phyloP scores from a whole-genome alignment of 176 grass and related monocot species.

The Carex myosuroides region DNA sequence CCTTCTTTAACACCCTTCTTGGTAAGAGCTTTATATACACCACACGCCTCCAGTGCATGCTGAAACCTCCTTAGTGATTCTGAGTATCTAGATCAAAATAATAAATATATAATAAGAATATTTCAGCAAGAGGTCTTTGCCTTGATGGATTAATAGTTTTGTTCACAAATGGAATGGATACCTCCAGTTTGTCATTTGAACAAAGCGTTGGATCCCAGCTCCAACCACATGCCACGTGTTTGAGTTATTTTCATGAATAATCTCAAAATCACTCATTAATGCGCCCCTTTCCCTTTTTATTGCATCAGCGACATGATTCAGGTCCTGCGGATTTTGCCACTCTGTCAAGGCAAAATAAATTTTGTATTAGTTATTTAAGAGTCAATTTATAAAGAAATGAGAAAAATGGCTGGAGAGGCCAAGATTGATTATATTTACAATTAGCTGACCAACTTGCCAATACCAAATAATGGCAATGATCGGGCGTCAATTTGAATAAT shows the following conservation, averaged over 20 bases:
- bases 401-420: neutral
- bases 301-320: constrained; percentile 84
- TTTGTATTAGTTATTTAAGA: constrained; percentile 2
- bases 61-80: constrained; percentile 89
- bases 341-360: constrained; percentile 41
- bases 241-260: constrained; percentile 62
- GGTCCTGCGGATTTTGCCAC: constrained; percentile 46
- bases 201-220: constrained; percentile 84
- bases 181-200: constrained; percentile 99
- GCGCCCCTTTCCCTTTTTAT: constrained; percentile 73
- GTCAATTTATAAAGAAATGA: neutral
- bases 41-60: constrained; percentile 76
- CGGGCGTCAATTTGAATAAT: neutral
- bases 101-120: neutral
- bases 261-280: constrained; percentile 89
- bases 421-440: neutral
- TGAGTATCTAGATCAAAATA: constrained; percentile 51
- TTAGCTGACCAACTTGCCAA: neutral
- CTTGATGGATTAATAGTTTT: neutral
- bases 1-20: constrained; percentile 88
- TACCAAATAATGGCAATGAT: neutral
- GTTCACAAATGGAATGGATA: constrained; percentile 16
- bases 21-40: constrained; percentile 70
- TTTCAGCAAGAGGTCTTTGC: neutral
- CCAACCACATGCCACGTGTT: constrained; percentile 74